Conservation (phyloP, 176 grass and related monocot species). For the Musa itinerans region DNA sequence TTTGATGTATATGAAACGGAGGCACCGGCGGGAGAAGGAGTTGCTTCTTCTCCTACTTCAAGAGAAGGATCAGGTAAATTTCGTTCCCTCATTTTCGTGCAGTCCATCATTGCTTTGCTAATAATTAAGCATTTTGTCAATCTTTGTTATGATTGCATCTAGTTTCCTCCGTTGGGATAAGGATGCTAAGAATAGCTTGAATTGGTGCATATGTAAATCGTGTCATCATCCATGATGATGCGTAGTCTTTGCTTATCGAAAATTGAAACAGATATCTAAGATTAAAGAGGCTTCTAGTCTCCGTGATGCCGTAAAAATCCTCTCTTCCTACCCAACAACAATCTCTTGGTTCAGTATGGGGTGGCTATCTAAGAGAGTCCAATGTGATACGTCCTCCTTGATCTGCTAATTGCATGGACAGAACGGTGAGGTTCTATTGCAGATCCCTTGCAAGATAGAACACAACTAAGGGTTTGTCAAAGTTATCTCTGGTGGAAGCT, state of each 20-base stretch:
- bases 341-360: background rate
- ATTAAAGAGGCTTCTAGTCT: too few species aligned
- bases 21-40: constrained; percentile 36
- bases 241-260: background rate
- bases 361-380: background rate
- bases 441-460: background rate
- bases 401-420: too few species aligned
- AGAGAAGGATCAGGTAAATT: constrained; percentile 48
- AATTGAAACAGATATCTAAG: too few species aligned
- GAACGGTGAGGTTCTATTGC: background rate
- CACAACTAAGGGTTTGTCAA: background rate
- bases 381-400: too few species aligned
- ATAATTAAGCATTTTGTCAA: background rate
- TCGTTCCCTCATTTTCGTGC: background rate
- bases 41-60: constrained; percentile 37
- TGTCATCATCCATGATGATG: background rate
- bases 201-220: too few species aligned
- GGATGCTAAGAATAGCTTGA: background rate
- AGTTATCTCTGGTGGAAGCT: background rate
- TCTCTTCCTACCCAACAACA: too few species aligned
- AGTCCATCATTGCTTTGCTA: background rate
- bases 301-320: too few species aligned
- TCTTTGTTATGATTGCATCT: background rate
- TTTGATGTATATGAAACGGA: constrained; percentile 31
- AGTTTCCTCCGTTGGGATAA: background rate